Evolutionary conservation across 441 rosid genomes (phyloP), one percentile per base, ranked within the genome.

Genomic region (Pelargonium cotyledonis): DNA sequence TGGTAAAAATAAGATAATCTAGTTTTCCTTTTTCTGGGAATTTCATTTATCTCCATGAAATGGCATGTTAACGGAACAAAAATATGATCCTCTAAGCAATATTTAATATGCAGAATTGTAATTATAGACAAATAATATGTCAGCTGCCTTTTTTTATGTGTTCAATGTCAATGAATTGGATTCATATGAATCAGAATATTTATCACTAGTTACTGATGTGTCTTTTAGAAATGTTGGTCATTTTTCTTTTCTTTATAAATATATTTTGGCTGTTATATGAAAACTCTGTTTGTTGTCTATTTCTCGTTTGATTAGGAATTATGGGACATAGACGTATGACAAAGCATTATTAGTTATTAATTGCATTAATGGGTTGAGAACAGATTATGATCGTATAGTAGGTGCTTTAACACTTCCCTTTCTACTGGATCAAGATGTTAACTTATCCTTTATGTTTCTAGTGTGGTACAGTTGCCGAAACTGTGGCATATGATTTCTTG

Each of bases 391-490:
- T 58, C 12, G 63, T 58, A 19, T 58, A 12, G 23, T 26, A 58
- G 63, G 23, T 58, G 26, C 29, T 21, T 58, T 18, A 58, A 21
- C 35, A 18, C 18, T 21, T 58, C 26, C 63, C 14, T 18, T 18
- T 58, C 21, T 58, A 18, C 63, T 58, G 64, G 66, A 70, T 19
- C 40, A 73, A 66, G 68, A 41, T 68, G 64, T 75, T 80, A 41
- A 78, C 69, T 67, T 38, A 72, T 70, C 71, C 72, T 65, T 77
- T 78, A 67, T 73, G 65, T 38, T 75, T 49, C 63, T 76, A 95
- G 99, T 92, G 87, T 78, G 97, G 97, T 47, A 87, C 94, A 70
- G 96, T 95, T 57, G 99, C 97, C 4, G 99, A 95, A 80, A 95
- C 99, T 67, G 99, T 95, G 51, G 96, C 97, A 26, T 95, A 95